These are phyloP conservation scores for Xylaria sp. DNA, from an alignment of 2,329 filamentous ascomycete genomes.

Conservation along the genomic window DNA sequence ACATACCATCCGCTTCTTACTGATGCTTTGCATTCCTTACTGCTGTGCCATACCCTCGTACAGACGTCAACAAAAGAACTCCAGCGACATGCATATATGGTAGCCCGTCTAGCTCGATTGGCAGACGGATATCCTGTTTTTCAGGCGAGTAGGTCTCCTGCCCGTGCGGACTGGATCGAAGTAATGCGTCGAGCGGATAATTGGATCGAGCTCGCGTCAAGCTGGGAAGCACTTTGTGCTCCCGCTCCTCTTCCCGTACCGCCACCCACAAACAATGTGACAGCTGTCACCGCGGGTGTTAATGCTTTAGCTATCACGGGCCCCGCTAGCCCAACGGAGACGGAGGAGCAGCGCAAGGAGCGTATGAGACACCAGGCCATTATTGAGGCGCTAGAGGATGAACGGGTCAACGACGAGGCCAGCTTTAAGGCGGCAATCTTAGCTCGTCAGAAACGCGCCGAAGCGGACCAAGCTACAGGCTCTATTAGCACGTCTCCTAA, in stretches of 20 bases:
- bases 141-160: slow-evolving; percentile 75
- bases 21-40: slow-evolving; percentile 80
- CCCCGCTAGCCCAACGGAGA: slow-evolving; percentile 53
- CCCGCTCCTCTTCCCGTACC: slow-evolving; percentile 63
- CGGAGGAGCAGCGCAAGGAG: slow-evolving; percentile 66
- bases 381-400: slow-evolving; percentile 73
- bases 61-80: slow-evolving; percentile 84
- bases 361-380: slow-evolving; percentile 73
- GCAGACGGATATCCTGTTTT: slow-evolving; percentile 86
- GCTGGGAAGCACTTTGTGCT: slow-evolving; percentile 78
- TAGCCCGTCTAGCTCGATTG: slow-evolving; percentile 77
- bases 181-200: slow-evolving; percentile 74
- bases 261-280: slow-evolving; percentile 41
- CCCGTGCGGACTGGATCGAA: slow-evolving; percentile 84
- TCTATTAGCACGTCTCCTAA: slow-evolving; percentile 41
- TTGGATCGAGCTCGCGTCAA: slow-evolving; percentile 72
- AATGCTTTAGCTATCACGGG: slow-evolving; percentile 53
- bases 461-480: slow-evolving; percentile 60
- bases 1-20: slow-evolving; percentile 85
- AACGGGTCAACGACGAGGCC: slow-evolving; percentile 74
- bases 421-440: slow-evolving; percentile 72
- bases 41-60: slow-evolving; percentile 81
- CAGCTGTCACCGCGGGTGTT: slow-evolving; percentile 48
- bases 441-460: slow-evolving; percentile 67
- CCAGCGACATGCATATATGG: slow-evolving; percentile 83